Evolutionary conservation across 2,329 filamentous ascomycete species (phyloP).

Genomic region (Fusarium miscanthi): DNA sequence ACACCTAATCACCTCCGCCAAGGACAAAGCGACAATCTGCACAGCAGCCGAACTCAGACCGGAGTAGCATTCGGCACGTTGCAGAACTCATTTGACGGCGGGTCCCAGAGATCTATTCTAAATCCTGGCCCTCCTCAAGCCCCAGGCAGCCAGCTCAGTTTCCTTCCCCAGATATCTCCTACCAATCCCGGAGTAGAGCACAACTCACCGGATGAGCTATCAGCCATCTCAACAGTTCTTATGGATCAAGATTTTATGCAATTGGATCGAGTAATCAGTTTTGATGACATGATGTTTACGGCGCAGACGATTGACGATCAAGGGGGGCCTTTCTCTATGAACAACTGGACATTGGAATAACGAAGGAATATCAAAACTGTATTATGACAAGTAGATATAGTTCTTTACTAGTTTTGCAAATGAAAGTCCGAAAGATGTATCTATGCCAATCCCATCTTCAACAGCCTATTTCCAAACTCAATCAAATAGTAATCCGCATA

Average conservation of each 20-base stretch:
- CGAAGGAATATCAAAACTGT: background rate
- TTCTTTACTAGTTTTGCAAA: background rate
- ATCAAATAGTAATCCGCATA: slow-evolving; percentile 63
- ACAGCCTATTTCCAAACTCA: slow-evolving; percentile 38
- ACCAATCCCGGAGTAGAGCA: slow-evolving; percentile 4
- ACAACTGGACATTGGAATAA: slow-evolving; percentile 17
- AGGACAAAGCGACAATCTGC: fast-evolving
- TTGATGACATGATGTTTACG: slow-evolving; percentile 52
- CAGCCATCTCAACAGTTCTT: slow-evolving; percentile 47
- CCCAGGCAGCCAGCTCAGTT: background rate
- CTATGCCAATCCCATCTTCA: slow-evolving; percentile 28
- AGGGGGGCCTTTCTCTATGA: background rate
- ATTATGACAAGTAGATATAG: too few relatives aligned
- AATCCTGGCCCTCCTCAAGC: background rate
- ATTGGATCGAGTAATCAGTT: slow-evolving; percentile 50
- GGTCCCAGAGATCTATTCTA: background rate
- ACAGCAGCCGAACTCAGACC: fast-evolving
- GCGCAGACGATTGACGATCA: slow-evolving; percentile 31
- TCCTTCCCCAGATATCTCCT: slow-evolving; percentile 24
- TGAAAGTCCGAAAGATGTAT: background rate
- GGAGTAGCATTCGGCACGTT: fast-evolving
- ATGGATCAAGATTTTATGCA: slow-evolving; percentile 50
- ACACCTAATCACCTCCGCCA: background rate
- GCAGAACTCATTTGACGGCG: background rate
- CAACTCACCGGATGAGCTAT: slow-evolving; percentile 41